Base-by-base conservation (phyloP, 2,329 filamentous ascomycete genomes). In the Scedosporium aurantiacum region DNA sequence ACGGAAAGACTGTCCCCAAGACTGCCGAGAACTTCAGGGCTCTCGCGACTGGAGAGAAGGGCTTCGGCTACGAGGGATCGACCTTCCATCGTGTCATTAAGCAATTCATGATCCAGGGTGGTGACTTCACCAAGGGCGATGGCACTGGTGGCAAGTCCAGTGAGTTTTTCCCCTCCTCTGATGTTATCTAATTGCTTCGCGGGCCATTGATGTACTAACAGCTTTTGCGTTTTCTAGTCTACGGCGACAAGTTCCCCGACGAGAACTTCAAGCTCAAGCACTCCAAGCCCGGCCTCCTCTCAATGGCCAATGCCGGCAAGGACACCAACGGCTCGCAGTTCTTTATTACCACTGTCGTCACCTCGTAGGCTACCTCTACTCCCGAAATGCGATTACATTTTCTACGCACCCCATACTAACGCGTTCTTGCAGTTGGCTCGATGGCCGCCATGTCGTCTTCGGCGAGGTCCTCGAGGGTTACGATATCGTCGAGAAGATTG, bases 221-320 rank as follows among this genome's bases (percentile, higher is more conserved):
- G 10, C 27, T n/a, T 27, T 21, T 3, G 32, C 6, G 10, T 50
- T 32, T 21, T 62, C n/a, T 65, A 87, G 84, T 94, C 79, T 94
- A 93, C 74, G 90, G 90, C 70, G 80, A 83, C 68, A 90, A 89
- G 78, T 94, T 94, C 78, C 76, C 84, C 66, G 90, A 95, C 70
- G 90, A 95, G 86, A 94, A 93, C 87, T 94, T 95, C 83, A 93
- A 94, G 86, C 82, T 93, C 72, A 92, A 91, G 83, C 90, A 95
- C 85, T 84, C 82, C 80, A 91, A 91, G 83, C 87, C 86, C 76
- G 90, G 90, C 70, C 78, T 90, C 59, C 79, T 94, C 66, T 91
- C 88, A 76, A 94, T 91, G 90, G 90, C 88, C 75, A 92, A 92
- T 77, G 84, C 88, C 64, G 89, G 89, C 74, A 83, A 85, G 74